Evolutionary conservation across 148 eudicot species (phyloP).

Genomic region (Fagopyrum esculentum): DNA sequence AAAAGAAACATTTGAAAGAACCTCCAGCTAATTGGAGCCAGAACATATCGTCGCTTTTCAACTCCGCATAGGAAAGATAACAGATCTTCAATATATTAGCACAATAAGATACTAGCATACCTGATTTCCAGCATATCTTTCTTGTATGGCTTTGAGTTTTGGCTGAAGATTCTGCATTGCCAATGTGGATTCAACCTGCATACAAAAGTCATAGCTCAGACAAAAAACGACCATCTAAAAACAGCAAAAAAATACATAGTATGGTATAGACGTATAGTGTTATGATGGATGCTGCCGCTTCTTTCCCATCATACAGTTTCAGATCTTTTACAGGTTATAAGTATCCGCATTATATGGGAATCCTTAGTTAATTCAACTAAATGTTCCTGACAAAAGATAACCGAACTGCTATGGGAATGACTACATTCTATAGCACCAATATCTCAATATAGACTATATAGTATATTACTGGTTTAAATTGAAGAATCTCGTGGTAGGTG

Average conservation of each 20-base stretch:
- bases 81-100: background rate
- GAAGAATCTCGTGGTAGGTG: too few species aligned
- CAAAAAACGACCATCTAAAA: background rate
- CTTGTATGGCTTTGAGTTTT: conserved; percentile 97
- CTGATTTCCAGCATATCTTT: conserved; percentile 98
- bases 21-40: background rate
- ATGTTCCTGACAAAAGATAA: too few species aligned
- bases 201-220: conserved; percentile 13
- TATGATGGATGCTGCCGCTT: background rate
- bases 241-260: background rate
- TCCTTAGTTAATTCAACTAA: too few species aligned
- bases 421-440: background rate
- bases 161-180: conserved; percentile 99
- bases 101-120: conserved; percentile 22
- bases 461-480: too few species aligned
- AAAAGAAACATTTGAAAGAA: background rate
- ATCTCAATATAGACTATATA: too few species aligned
- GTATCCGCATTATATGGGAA: too few species aligned
- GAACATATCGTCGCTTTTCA: background rate
- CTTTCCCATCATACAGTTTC: background rate
- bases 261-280: background rate
- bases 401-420: background rate
- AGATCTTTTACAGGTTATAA: too few species aligned
- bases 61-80: background rate
- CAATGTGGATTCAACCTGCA: conserved; percentile 88